A percentile compares a stretch with the other conserved stretches of the same genome.
phyloP scores from a whole-genome alignment of 177 flowering plant genomes.

The Vitis hybrid region DNA sequence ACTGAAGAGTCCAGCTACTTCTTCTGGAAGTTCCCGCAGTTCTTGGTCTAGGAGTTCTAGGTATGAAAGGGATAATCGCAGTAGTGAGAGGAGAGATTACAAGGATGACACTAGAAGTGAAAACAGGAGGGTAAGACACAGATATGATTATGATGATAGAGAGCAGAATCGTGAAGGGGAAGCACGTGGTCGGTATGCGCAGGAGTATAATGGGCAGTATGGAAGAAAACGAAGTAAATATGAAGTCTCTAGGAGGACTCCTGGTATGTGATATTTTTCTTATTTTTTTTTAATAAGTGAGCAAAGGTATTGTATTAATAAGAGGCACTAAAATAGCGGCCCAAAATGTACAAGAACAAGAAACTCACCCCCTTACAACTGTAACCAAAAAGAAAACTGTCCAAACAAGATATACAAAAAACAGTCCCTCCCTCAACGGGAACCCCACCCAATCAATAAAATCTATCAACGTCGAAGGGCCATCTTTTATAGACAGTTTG shows the following conservation, averaged over 20 bases:
- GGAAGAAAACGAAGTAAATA: slow-evolving; percentile 51
- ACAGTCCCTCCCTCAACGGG: too few relatives aligned
- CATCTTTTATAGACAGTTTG: too few relatives aligned
- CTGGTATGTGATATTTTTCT: slow-evolving; percentile 41
- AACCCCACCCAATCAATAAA: too few relatives aligned
- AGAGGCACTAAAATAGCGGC: too few relatives aligned
- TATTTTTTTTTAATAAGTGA: neutral
- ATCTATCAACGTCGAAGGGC: too few relatives aligned
- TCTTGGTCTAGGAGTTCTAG: slow-evolving; percentile 32
- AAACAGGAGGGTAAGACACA: slow-evolving; percentile 32
- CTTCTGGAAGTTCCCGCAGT: slow-evolving; percentile 33
- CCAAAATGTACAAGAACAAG: too few relatives aligned
- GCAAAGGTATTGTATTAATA: too few relatives aligned
- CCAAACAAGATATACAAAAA: too few relatives aligned
- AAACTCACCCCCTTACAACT: too few relatives aligned
- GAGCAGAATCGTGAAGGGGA: slow-evolving; percentile 38
- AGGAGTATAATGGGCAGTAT: slow-evolving; percentile 33
- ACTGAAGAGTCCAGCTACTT: slow-evolving; percentile 40
- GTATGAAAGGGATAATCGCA: slow-evolving; percentile 33
- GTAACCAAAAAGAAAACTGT: too few relatives aligned
- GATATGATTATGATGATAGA: slow-evolving; percentile 24
- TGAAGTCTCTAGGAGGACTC: slow-evolving; percentile 55
- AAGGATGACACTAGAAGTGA: slow-evolving; percentile 38
- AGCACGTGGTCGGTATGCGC: slow-evolving; percentile 32
- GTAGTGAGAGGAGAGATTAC: slow-evolving; percentile 38